Conservation (phyloP, 768 basidiomycete genomes). For the Hemileccinum impolitum region DNA sequence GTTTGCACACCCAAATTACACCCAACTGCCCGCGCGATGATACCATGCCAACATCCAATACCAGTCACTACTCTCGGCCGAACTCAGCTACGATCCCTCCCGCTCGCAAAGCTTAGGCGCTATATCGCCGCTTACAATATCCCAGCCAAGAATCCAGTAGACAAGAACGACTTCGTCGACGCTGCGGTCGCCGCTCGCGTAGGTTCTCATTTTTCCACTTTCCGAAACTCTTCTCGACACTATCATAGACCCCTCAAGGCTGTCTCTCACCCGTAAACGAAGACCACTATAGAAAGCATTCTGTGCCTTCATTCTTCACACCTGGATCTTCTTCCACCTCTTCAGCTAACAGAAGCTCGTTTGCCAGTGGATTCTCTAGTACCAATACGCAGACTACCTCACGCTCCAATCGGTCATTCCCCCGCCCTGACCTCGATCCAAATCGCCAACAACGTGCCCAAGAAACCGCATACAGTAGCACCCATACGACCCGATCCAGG, state of each 20-base stretch:
- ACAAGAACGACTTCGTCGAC: slow-evolving; percentile 78
- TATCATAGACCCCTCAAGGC: slow-evolving; percentile 50
- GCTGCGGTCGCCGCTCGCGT: slow-evolving; percentile 52
- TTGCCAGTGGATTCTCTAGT: slow-evolving; percentile 11
- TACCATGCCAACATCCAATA: slow-evolving; percentile 22
- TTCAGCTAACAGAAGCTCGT: slow-evolving; percentile 16
- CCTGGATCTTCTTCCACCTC: slow-evolving; percentile 11
- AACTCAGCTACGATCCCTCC: slow-evolving; percentile 50
- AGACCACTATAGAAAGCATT: slow-evolving; percentile 39
- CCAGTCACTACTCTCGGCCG: slow-evolving; percentile 70
- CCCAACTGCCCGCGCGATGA: neutral
- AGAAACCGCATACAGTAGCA: slow-evolving; percentile 3
- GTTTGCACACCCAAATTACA: neutral
- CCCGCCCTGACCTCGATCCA: slow-evolving; percentile 63
- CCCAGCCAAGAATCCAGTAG: slow-evolving; percentile 55
- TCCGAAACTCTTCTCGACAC: neutral
- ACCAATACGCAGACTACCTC: slow-evolving; percentile 15
- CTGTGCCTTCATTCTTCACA: slow-evolving; percentile 19
- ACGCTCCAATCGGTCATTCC: slow-evolving; percentile 37
- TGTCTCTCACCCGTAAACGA: slow-evolving; percentile 61
- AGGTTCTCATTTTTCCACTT: slow-evolving; percentile 20
- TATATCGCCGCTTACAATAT: slow-evolving; percentile 73
- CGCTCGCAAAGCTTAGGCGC: slow-evolving; percentile 60
- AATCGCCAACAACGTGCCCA: slow-evolving; percentile 34
- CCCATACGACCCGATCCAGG: slow-evolving; percentile 21